Evolutionary conservation across 176 grass and related monocot genomes (phyloP).

Genomic region (Oryza meyeriana): DNA sequence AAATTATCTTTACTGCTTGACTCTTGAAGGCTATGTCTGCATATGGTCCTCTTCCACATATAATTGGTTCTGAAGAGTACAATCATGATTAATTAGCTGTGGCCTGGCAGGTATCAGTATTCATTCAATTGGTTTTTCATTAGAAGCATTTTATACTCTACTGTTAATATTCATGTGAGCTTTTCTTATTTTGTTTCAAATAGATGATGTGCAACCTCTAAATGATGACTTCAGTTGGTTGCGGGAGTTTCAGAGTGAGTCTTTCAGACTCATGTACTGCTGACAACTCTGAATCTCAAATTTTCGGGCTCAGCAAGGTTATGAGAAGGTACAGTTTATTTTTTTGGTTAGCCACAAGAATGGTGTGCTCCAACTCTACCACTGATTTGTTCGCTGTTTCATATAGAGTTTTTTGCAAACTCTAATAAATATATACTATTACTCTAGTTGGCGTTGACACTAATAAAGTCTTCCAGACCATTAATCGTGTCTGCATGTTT

Average conservation of each 20-base stretch:
- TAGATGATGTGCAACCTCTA: slow-evolving; percentile 47
- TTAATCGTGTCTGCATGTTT: slow-evolving; percentile 10
- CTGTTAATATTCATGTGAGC: background rate
- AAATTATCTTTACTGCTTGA: slow-evolving; percentile 15
- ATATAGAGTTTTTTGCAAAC: slow-evolving; percentile 6
- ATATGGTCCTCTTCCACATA: slow-evolving; percentile 51
- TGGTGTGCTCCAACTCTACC: background rate
- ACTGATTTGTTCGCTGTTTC: background rate
- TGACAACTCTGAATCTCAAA: slow-evolving; percentile 45
- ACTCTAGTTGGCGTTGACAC: background rate
- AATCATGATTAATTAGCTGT: slow-evolving; percentile 66
- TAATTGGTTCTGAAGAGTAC: slow-evolving; percentile 87
- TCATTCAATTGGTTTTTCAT: background rate
- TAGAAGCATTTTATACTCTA: background rate
- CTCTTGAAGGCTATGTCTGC: slow-evolving; percentile 57
- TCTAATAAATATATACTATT: background rate
- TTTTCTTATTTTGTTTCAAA: slow-evolving; percentile 25
- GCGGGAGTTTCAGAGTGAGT: slow-evolving; percentile 37
- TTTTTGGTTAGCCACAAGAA: background rate
- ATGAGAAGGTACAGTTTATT: slow-evolving; percentile 41
- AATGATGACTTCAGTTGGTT: slow-evolving; percentile 54
- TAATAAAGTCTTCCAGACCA: background rate
- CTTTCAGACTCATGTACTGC: slow-evolving; percentile 23
- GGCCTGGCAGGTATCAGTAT: slow-evolving; percentile 59
- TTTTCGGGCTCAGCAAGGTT: slow-evolving; percentile 27